Evolutionary conservation across 169 alveolate genomes (phyloP), one percentile per base, ranked within the genome.

Genomic region (Plasmodium gonderi): DNA sequence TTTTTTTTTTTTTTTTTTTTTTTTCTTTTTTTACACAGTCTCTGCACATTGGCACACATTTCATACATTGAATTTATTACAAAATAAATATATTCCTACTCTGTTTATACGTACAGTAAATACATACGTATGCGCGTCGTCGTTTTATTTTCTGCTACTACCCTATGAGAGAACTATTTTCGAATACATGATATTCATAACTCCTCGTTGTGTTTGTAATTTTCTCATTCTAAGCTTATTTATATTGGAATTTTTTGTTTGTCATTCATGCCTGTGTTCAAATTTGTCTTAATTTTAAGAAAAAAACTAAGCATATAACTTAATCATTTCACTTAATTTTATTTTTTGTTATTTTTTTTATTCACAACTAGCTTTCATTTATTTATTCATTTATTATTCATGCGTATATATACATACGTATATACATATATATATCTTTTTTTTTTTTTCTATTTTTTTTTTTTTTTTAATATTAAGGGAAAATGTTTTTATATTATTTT

Each of bases 161-260:
- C 54, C 64, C 40, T 40, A 36, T 49, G 40, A 40, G 51, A 47
- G 67, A 45, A 79, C 40, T 40, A 36, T 20, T 23, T 17, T 51
- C 42, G 42, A 79, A 17, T 23, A 54, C 40, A 54, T 29, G 12
- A 33, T 29, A 14, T 4, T 65, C 33, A 29, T 51, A 29, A 26
- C 42, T 75, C 29, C 54, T 17, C 29, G 38, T 49, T 31, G 51
- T 75, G 68, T 75, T 75, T 31, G 5, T 40, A 47, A 38, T 31
- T 60, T 79, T 29, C 26, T 14, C 54, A 23, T 79, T 49, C 67
- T 20, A 47, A 51, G 40, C 42, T 29, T 20, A 31, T 38, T 38
- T 45, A 49, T 38, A 23, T 79, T 79, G 17, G 89, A 79, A 51
- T 47, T 76, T 65, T 31, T 26, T 79, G 76, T 79, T 79, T 79